phyloP scores from a whole-genome alignment of 805 yeast genomes.

The Candida silvicultrix region DNA sequence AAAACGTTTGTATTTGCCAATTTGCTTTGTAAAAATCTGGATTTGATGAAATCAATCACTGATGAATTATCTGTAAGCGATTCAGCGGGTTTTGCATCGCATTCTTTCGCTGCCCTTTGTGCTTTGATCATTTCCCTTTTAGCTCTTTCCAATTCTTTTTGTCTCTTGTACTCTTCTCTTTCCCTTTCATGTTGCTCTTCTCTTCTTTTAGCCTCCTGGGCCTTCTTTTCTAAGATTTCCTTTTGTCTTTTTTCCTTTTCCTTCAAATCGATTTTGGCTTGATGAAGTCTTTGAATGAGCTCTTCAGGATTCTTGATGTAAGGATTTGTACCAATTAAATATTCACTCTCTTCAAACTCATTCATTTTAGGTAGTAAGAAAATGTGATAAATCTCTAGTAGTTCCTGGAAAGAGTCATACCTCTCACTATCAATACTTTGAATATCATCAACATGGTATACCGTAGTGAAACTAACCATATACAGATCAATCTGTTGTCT shows the following conservation, averaged over 20 bases:
- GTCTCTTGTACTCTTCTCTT: conserved; percentile 4
- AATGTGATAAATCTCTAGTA: conserved; percentile 18
- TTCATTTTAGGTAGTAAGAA: conserved; percentile 15
- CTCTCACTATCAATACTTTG: neutral
- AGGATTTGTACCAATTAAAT: conserved; percentile 14
- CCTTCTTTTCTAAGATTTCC: conserved; percentile 9
- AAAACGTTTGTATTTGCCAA: conserved; percentile 2
- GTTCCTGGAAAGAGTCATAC: conserved; percentile 9
- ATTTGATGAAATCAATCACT: conserved; percentile 12
- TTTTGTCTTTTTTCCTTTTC: conserved; percentile 6
- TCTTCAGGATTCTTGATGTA: conserved; percentile 9
- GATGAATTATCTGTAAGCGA: neutral
- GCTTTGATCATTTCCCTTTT: conserved; percentile 5
- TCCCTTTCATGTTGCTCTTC: conserved; percentile 2
- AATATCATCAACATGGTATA: neutral
- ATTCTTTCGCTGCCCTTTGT: neutral
- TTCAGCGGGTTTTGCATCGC: neutral
- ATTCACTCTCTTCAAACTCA: conserved; percentile 16
- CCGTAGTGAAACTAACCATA: conserved; percentile 7
- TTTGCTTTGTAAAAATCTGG: conserved; percentile 4
- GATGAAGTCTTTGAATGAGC: conserved; percentile 8
- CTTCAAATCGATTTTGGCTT: conserved; percentile 6
- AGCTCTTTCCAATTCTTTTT: conserved; percentile 7
- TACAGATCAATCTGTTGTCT: conserved; percentile 18
- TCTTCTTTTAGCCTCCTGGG: neutral